A percentile compares a stretch with the other conserved stretches of the same genome.
Evolutionary conservation across 768 basidiomycete genomes (phyloP).

Genomic region (Suillus occidentalis): DNA sequence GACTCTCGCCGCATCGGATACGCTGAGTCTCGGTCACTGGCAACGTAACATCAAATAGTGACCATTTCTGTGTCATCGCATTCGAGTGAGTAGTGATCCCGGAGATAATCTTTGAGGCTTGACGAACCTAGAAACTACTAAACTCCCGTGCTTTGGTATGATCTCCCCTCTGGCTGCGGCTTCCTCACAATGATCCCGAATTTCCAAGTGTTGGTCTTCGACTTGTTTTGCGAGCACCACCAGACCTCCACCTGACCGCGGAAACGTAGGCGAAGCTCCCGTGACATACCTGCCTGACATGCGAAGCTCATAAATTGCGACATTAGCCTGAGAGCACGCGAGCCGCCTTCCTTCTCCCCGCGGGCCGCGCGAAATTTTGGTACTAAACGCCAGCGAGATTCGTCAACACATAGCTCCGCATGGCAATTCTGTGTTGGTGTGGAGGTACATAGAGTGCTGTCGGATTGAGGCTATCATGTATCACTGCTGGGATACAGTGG

Average conservation of each 20-base stretch:
- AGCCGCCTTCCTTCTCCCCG: background rate
- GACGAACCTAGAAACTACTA: background rate
- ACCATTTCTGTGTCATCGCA: background rate
- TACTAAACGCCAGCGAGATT: background rate
- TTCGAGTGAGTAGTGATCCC: background rate
- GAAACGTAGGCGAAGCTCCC: background rate
- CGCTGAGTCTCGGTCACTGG: background rate
- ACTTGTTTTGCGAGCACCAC: background rate
- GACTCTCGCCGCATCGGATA: background rate
- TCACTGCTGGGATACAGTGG: background rate
- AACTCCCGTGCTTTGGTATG: background rate
- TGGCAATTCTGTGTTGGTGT: background rate
- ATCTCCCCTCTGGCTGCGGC: background rate
- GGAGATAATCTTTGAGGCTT: background rate
- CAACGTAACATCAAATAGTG: background rate
- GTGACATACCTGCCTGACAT: background rate
- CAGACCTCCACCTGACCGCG: background rate
- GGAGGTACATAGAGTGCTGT: background rate
- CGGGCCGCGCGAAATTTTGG: background rate
- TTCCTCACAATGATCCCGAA: background rate
- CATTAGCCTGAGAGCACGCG: background rate
- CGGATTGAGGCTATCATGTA: background rate
- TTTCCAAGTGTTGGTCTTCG: background rate
- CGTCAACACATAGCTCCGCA: background rate
- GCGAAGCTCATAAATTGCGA: background rate